A percentile compares a stretch with the other conserved stretches of the same genome.
These are phyloP conservation scores for Draba incana DNA, from an alignment of 345 rosid genomes.

Conservation along the genomic window DNA sequence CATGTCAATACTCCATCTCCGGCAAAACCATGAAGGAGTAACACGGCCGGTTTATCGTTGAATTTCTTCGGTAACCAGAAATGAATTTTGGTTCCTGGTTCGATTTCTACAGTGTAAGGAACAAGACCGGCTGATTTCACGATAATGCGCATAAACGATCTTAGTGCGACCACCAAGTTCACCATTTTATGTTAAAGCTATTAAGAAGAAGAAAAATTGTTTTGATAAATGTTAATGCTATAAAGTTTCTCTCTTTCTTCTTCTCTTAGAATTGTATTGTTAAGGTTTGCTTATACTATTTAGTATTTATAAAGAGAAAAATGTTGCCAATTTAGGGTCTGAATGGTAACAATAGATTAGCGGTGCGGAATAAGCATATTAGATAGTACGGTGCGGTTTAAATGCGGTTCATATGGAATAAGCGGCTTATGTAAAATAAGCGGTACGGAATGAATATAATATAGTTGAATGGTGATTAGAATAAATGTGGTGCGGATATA, in stretches of 20 bases:
- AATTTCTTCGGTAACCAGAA: constrained; percentile 69
- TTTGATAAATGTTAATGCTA: no score
- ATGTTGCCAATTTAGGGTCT: neutral
- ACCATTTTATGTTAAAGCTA: constrained; percentile 48
- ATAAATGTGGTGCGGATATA: no score
- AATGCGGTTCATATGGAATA: no score
- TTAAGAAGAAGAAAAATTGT: no score
- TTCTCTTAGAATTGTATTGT: neutral
- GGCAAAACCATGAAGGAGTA: constrained; percentile 79
- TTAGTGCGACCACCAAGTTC: constrained; percentile 72
- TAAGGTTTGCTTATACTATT: neutral
- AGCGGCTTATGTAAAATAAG: no score
- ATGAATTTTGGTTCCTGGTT: constrained; percentile 69
- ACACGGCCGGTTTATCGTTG: constrained; percentile 60
- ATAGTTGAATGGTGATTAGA: no score
- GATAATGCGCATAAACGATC: constrained; percentile 54
- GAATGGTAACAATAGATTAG: no score
- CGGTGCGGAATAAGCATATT: no score
- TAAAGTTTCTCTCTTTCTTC: neutral
- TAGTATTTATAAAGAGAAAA: neutral
- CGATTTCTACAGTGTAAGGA: constrained; percentile 55
- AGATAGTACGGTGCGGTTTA: no score
- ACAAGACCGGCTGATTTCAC: constrained; percentile 71
- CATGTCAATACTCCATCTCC: constrained; percentile 79
- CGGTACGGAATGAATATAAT: no score